phyloP scores from a whole-genome alignment of 768 basidiomycete species.

The Ephemerocybe angulata region DNA sequence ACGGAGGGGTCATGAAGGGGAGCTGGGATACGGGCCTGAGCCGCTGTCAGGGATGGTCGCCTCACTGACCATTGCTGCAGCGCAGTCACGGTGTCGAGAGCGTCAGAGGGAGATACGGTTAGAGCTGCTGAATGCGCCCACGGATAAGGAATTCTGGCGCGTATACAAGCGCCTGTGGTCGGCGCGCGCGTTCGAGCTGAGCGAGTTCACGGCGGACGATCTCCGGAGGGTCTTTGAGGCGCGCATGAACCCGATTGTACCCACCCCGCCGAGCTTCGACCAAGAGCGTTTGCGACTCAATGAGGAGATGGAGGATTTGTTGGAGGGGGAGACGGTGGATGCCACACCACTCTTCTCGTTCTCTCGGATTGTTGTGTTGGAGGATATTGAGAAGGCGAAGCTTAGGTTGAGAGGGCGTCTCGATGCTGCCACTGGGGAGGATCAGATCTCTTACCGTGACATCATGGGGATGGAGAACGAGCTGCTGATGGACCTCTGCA shows the following conservation, averaged over 20 bases:
- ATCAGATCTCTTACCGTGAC: not conserved
- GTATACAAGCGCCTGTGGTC: not conserved
- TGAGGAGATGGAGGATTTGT: not conserved
- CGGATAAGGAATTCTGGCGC: not conserved
- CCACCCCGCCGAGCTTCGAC: not conserved
- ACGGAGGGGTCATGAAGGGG: no score
- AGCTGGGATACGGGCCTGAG: no score
- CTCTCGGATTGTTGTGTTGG: not conserved
- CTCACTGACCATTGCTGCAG: no score
- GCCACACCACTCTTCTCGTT: not conserved
- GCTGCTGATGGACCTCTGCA: slow-evolving; percentile 11
- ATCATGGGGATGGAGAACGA: slow-evolving; percentile 11
- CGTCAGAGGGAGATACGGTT: not conserved
- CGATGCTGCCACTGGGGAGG: not conserved
- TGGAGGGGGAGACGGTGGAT: not conserved
- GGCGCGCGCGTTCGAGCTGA: not conserved
- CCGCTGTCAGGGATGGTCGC: no score
- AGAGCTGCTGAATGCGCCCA: not conserved
- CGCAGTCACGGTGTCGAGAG: not conserved
- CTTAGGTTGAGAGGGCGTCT: not conserved
- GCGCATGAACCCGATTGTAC: not conserved
- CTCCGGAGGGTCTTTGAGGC: not conserved
- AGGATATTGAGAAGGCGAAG: slow-evolving; percentile 7
- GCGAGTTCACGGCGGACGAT: not conserved
- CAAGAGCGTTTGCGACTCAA: not conserved